Percentiles rank a stretch among this genome's conserved stretches.
Evolutionary conservation across 768 basidiomycete genomes (phyloP).

Genomic region (Baorangia bicolor): DNA sequence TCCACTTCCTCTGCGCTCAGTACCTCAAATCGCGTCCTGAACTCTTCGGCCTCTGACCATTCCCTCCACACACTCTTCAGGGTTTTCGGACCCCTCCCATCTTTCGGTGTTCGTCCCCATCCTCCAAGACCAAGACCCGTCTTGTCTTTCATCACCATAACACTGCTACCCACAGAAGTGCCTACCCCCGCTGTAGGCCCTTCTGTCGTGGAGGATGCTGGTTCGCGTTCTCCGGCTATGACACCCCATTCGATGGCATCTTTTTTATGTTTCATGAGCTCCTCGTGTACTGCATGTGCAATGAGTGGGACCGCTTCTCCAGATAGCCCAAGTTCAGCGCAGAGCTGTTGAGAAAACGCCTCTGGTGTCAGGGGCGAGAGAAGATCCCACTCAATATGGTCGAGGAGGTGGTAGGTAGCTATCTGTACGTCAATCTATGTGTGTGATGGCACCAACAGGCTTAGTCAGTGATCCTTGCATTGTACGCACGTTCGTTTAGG

Average conservation of each 20-base stretch:
- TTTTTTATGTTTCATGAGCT: constrained; percentile 92
- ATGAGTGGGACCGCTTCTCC: constrained; percentile 89
- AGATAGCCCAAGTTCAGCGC: constrained; percentile 80
- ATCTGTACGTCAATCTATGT: constrained; percentile 96
- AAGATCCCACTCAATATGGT: constrained; percentile 99
- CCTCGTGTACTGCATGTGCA: constrained; percentile 92
- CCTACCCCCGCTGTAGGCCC: constrained; percentile 10
- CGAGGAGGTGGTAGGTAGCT: constrained; percentile 83
- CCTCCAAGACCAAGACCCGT: constrained; percentile 76
- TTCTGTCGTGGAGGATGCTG: constrained; percentile 17
- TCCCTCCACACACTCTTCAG: constrained; percentile 92
- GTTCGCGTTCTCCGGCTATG: constrained; percentile 56
- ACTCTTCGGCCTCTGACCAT: constrained; percentile 91
- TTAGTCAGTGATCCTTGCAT: constrained; percentile 12
- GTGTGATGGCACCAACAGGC: not conserved
- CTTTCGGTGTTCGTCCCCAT: constrained; percentile 74
- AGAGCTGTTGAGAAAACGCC: constrained; percentile 75
- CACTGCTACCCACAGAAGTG: constrained; percentile 32
- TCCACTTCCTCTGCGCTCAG: constrained; percentile 91
- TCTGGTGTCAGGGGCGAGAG: constrained; percentile 89
- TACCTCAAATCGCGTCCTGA: constrained; percentile 83
- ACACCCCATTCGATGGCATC: constrained; percentile 95
- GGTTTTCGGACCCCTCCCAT: constrained; percentile 76
- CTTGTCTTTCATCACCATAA: constrained; percentile 71
- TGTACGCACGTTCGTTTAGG: constrained; percentile 18